phyloP scores from a whole-genome alignment of 2,329 filamentous ascomycete genomes.

The Talaromyces sp. region DNA sequence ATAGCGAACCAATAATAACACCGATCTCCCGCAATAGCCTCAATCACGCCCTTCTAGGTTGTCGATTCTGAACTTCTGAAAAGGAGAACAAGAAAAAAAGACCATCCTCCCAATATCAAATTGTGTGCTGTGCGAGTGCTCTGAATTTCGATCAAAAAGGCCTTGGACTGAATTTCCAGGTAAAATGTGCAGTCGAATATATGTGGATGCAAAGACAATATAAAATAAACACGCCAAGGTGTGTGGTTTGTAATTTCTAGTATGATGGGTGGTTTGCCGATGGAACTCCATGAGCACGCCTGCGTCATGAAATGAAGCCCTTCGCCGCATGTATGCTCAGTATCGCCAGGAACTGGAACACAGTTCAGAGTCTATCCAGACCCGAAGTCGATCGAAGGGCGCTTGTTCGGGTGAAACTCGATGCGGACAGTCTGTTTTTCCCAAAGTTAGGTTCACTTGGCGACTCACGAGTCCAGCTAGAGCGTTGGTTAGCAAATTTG shows the following conservation, averaged over 20 bases:
- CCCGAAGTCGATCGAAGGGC: conserved; percentile 36
- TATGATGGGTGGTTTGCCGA: background rate
- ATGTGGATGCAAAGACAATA: background rate
- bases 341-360: background rate
- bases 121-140: background rate
- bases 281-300: conserved; percentile 1
- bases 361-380: conserved; percentile 11
- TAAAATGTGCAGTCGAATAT: background rate
- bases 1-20: conserved; percentile 3
- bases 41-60: background rate
- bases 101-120: background rate
- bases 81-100: background rate
- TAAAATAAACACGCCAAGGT: background rate
- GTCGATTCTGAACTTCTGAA: background rate
- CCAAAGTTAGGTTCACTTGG: conserved; percentile 18
- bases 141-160: background rate
- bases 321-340: background rate
- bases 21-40: background rate
- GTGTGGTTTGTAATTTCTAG: background rate
- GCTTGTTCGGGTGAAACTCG: conserved; percentile 35
- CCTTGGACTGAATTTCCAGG: background rate
- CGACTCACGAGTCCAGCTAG: conserved; percentile 33
- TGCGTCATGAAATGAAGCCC: background rate
- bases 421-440: conserved; percentile 24
- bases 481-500: background rate